Base-by-base conservation (phyloP, 2,329 filamentous ascomycete species). In the Aspergillus fumigatus region DNA sequence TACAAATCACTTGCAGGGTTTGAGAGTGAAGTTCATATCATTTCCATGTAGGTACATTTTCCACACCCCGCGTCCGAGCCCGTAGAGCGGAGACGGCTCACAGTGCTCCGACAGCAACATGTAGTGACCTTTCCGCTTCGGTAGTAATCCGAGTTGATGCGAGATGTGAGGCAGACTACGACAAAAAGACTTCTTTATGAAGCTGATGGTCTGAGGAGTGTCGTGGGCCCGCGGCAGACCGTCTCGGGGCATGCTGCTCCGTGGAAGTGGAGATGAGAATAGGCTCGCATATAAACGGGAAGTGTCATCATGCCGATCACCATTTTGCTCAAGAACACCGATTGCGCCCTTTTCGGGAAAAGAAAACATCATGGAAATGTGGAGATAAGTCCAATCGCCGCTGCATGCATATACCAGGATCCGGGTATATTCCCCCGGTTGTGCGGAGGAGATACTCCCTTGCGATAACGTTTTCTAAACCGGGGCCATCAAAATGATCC, bases 101-200 rank as follows among this genome's bases (percentile, higher is more conserved):
- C 65, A 60, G 66, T 68, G 61, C 63, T 68, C 66, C 66, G 65
- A 65, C 27, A 51, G 21, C 41, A 26, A 60, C 10, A 27, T 45
- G 32, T 38, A 17, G 32, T 17, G 14, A 17, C 32, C 5, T 38
- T 38, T 38, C 14, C 32, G 6, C 17, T 17, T 38, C 14, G 32
- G 32, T 38, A 38, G 14, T 23, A 11, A 43, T n/a, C 52, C 29
- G 52, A 21, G 27, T 50, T 53, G 32, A 51, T 29, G 17, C 51
- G 47, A 19, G 29, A 32, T 25, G 27, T 17, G 7, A 48, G 35
- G 25, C 29, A 17, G 43, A 50, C 38, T 45, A 26, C 7, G 52
- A 27, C 35, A 49, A 40, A 40, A n/a, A n/a, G 35, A 21, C 32
- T 38, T 38, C 32, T 38, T 38, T 14, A 38, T 7, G 32, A 7